These are phyloP conservation scores for Heritiera littoralis DNA, from an alignment of 345 rosid genomes.

Conservation along the genomic window DNA sequence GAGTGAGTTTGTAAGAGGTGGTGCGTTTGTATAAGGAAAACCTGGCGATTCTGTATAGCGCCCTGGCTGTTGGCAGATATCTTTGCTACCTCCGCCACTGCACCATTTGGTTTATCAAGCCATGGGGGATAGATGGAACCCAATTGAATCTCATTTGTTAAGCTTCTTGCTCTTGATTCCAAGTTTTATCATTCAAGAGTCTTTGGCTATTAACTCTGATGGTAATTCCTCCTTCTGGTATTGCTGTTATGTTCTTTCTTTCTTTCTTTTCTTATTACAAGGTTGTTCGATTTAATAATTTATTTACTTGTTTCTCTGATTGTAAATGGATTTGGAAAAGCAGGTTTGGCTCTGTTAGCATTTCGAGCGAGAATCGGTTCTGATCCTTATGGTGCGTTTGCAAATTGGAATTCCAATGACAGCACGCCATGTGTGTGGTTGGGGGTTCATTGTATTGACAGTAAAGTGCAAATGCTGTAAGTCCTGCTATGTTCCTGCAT, in stretches of 20 bases:
- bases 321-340: slow-evolving; percentile 29
- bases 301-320: slow-evolving; percentile 9
- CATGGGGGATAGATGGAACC: slow-evolving; percentile 83
- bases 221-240: slow-evolving; percentile 44
- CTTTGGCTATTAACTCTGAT: slow-evolving; percentile 55
- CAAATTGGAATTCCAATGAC: slow-evolving; percentile 61
- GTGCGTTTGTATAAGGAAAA: slow-evolving; percentile 35
- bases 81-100: slow-evolving; percentile 43
- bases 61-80: slow-evolving; percentile 38
- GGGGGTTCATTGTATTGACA: slow-evolving; percentile 68
- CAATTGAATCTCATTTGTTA: slow-evolving; percentile 53
- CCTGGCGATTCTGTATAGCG: slow-evolving; percentile 67
- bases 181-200: slow-evolving; percentile 44
- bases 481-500: slow-evolving; percentile 27
- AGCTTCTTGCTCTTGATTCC: slow-evolving; percentile 51
- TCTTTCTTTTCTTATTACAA: not conserved
- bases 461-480: slow-evolving; percentile 76
- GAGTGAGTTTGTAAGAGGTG: slow-evolving; percentile 26
- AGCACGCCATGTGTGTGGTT: slow-evolving; percentile 68
- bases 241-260: slow-evolving; percentile 5
- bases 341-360: slow-evolving; percentile 69
- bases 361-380: slow-evolving; percentile 57
- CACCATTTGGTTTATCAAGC: slow-evolving; percentile 42
- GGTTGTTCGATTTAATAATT: not conserved
- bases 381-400: slow-evolving; percentile 72